A percentile compares a stretch with the other conserved stretches of the same genome.
These are phyloP conservation scores for Malassezia pachydermatis DNA, from an alignment of 1,284 basidiomycete genomes.

Conservation along the genomic window DNA sequence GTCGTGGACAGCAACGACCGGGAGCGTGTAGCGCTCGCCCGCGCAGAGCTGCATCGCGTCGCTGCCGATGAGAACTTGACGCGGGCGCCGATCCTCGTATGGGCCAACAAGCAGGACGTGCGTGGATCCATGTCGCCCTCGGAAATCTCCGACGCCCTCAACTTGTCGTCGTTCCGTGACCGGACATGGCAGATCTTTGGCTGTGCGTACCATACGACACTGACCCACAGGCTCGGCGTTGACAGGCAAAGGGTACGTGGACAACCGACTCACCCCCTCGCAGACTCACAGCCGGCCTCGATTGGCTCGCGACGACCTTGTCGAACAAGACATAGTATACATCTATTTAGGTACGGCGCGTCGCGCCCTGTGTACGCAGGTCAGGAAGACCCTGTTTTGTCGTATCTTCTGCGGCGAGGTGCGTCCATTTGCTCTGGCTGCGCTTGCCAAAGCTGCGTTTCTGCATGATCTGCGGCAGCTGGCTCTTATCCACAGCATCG, in stretches of 20 bases:
- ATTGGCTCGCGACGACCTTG: conserved; percentile 34
- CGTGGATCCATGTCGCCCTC: conserved; percentile 49
- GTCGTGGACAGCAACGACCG: conserved; percentile 53
- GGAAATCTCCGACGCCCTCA: conserved; percentile 51
- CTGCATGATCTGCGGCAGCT: conserved; percentile 91
- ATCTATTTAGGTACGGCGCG: neutral
- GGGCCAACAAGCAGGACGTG: conserved; percentile 54
- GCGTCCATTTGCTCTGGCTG: conserved; percentile 81
- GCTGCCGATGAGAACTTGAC: conserved; percentile 47
- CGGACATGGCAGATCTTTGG: conserved; percentile 54
- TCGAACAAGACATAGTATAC: neutral
- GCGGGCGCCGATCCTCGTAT: conserved; percentile 50
- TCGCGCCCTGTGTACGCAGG: conserved; percentile 49
- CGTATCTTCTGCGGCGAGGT: conserved; percentile 88
- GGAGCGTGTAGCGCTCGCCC: conserved; percentile 50
- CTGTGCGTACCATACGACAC: no score
- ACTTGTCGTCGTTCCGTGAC: conserved; percentile 51
- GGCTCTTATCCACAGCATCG: conserved; percentile 64
- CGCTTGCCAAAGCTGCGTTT: conserved; percentile 91
- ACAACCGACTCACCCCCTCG: neutral
- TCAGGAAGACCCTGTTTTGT: conserved; percentile 59
- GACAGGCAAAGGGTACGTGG: conserved; percentile 44
- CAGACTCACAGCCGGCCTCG: conserved; percentile 36
- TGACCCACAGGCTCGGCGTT: no score
- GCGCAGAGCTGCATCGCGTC: conserved; percentile 50